phyloP scores from a whole-genome alignment of 805 yeast genomes.

The Wickerhamomyces canadensis region DNA sequence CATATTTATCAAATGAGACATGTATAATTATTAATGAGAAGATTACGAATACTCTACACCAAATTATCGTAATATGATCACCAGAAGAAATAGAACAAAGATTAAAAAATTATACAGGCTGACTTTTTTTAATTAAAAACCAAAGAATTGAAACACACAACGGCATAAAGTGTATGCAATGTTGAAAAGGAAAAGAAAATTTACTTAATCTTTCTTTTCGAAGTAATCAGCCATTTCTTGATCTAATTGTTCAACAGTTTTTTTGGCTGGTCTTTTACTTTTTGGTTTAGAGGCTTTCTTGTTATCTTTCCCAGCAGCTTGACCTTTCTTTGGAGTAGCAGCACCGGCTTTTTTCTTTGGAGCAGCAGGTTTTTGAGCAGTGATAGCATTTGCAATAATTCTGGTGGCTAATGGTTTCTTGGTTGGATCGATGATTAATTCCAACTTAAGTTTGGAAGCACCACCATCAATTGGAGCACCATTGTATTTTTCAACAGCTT shows the following conservation, averaged over 20 bases:
- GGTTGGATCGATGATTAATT: slow-evolving; percentile 81
- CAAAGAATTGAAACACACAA: slow-evolving; percentile 1
- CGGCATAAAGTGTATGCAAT: not conserved
- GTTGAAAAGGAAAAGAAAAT: not conserved
- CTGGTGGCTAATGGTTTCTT: slow-evolving; percentile 71
- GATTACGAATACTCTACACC: too few species aligned
- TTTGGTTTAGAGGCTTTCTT: slow-evolving; percentile 21
- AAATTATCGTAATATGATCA: too few species aligned
- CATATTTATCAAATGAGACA: too few species aligned
- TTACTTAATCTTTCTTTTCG: slow-evolving; percentile 36
- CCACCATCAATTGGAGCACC: slow-evolving; percentile 95
- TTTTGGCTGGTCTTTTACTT: slow-evolving; percentile 44
- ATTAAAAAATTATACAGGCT: too few species aligned
- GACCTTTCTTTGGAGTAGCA: slow-evolving; percentile 5
- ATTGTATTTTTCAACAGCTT: slow-evolving; percentile 79
- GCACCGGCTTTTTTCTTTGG: slow-evolving; percentile 9
- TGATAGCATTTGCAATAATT: slow-evolving; percentile 46
- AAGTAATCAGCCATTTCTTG: slow-evolving; percentile 98
- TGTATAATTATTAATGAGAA: too few species aligned
- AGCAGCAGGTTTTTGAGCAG: slow-evolving; percentile 4
- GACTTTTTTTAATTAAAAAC: too few species aligned
- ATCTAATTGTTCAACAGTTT: slow-evolving; percentile 89
- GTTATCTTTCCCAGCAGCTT: slow-evolving; percentile 11
- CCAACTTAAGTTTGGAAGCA: slow-evolving; percentile 65
- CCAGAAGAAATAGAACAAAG: too few species aligned